These are phyloP conservation scores for Lactarius trivialis DNA, from an alignment of 768 basidiomycete genomes.

Conservation along the genomic window DNA sequence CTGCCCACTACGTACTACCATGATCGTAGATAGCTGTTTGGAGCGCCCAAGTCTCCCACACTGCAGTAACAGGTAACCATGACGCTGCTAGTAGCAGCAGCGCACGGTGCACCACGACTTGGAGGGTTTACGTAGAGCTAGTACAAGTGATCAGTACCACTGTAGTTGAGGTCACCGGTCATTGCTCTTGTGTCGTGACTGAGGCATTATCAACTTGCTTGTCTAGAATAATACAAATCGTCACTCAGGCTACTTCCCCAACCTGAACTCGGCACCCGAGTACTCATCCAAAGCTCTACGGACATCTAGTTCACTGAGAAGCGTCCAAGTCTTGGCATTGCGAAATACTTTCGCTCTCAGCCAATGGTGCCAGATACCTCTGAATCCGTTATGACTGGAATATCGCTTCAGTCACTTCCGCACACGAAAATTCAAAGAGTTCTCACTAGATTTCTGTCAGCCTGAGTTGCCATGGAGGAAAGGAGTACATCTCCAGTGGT, in stretches of 20 bases:
- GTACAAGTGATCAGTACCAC: not conserved
- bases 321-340: slow-evolving; percentile 20
- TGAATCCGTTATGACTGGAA: slow-evolving; percentile 24
- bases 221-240: not conserved
- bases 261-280: slow-evolving; percentile 66
- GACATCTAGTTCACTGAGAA: slow-evolving; percentile 46
- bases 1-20: no score
- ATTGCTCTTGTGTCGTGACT: not conserved
- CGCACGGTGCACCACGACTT: not conserved
- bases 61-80: not conserved
- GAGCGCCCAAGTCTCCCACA: not conserved
- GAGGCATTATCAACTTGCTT: not conserved
- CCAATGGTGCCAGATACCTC: slow-evolving; percentile 4
- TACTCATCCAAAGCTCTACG: slow-evolving; percentile 69
- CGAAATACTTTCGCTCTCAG: not conserved
- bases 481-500: slow-evolving; percentile 64
- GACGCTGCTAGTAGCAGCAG: no score
- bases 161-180: not conserved
- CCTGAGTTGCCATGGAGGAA: slow-evolving; percentile 82
- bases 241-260: slow-evolving; percentile 42
- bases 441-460: slow-evolving; percentile 76
- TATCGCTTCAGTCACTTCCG: not conserved
- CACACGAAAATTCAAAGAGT: not conserved
- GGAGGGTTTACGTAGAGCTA: no score
- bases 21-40: no score